A percentile compares a stretch with the other conserved stretches of the same genome.
Evolutionary conservation across 257 asterid species (phyloP).

Genomic region (Nemophila menziesii): DNA sequence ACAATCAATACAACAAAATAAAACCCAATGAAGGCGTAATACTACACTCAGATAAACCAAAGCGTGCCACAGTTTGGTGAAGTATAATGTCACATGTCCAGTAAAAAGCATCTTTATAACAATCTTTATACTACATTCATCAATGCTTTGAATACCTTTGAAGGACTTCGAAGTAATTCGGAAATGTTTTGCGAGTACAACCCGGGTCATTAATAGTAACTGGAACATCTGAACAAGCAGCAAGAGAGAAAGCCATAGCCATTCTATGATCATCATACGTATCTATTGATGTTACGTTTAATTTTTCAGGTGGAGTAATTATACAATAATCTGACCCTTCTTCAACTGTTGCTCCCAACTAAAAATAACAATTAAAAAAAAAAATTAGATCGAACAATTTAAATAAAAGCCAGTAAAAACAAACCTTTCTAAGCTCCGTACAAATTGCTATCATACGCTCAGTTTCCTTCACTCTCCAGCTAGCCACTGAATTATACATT

Average conservation of each 20-base stretch:
- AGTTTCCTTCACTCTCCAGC: constrained; percentile 99
- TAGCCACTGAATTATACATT: constrained; percentile 88
- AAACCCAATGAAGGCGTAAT: not conserved
- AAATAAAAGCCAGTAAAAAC: constrained; percentile 3
- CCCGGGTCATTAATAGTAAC: constrained; percentile 86
- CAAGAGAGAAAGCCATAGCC: constrained; percentile 99
- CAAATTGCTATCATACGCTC: constrained; percentile 97
- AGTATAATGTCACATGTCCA: not conserved
- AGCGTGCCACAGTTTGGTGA: not conserved
- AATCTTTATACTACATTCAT: constrained; percentile 1
- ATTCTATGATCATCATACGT: constrained; percentile 91
- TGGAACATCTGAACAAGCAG: constrained; percentile 89
- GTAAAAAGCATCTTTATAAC: not conserved
- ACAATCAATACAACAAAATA: not conserved
- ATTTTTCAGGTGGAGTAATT: constrained; percentile 87
- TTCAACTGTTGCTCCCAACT: constrained; percentile 92
- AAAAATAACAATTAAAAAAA: constrained; percentile 13
- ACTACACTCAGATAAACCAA: not conserved
- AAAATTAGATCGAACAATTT: constrained; percentile 1
- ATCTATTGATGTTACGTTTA: constrained; percentile 68
- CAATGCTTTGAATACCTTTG: constrained; percentile 52
- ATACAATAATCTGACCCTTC: constrained; percentile 93
- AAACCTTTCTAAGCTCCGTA: constrained; percentile 92
- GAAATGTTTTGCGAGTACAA: constrained; percentile 98
- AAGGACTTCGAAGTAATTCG: constrained; percentile 72